Evolutionary conservation across 2,329 filamentous ascomycete genomes (phyloP).

Genomic region (Aspergillus tubingensis): DNA sequence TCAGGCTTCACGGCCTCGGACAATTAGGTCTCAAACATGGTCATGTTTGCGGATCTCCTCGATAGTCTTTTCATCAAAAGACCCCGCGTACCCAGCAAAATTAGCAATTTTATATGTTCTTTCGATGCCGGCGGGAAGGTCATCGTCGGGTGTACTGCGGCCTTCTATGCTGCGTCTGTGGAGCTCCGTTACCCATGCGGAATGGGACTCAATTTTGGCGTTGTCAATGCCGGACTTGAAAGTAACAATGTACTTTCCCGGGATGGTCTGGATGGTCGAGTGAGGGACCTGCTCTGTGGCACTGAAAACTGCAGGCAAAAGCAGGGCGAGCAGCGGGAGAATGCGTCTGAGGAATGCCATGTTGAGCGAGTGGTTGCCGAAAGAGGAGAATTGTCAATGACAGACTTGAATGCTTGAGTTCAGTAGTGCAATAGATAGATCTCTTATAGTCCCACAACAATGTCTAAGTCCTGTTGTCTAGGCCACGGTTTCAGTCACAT

Average conservation of each 20-base stretch:
- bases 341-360: slow-evolving; percentile 26
- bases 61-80: slow-evolving; percentile 48
- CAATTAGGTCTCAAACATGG: slow-evolving; percentile 29
- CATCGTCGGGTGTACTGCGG: slow-evolving; percentile 10
- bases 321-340: slow-evolving; percentile 25
- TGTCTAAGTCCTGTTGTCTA: background rate
- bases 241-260: slow-evolving; percentile 29
- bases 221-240: slow-evolving; percentile 23
- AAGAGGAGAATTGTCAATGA: background rate
- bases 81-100: slow-evolving; percentile 47
- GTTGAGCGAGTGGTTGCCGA: background rate
- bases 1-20: slow-evolving; percentile 1
- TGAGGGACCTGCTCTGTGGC: slow-evolving; percentile 18
- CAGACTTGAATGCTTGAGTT: background rate
- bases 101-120: slow-evolving; percentile 46
- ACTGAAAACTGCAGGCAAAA: slow-evolving; percentile 26
- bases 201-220: slow-evolving; percentile 23
- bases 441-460: background rate
- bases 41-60: slow-evolving; percentile 41
- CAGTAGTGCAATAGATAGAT: background rate
- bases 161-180: slow-evolving; percentile 24
- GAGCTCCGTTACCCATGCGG: slow-evolving; percentile 23
- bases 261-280: slow-evolving; percentile 17
- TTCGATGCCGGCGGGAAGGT: slow-evolving; percentile 38
- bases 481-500: slow-evolving; percentile 3